Evolutionary conservation across 345 rosid species (phyloP), one percentile per base, ranked within the genome.

Genomic region (Ceriops decandra): DNA sequence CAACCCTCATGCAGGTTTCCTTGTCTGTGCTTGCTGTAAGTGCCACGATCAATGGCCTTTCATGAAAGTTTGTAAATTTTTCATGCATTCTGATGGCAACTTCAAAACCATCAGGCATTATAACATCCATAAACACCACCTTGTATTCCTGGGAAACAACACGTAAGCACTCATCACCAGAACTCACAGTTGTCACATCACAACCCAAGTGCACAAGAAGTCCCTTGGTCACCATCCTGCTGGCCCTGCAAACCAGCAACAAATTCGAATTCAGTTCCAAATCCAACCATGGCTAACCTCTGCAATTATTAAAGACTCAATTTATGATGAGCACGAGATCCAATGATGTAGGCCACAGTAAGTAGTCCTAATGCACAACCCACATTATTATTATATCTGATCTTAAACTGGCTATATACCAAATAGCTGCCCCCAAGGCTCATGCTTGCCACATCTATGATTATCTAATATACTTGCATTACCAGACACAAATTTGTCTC

Each of bases 191-290:
- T 15, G 77, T 84, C 69, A 92, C 97, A 30, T 95, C 95, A 72
- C 98, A 95, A 52, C 99, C 98, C 62, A 90, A 83, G 78, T 90
- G 98, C 72, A 81, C 68, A 51, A 95, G 90, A 67, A 95, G 97
- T 63, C 88, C 96, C 71, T 79, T 84, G 1, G 92, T 92, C 68
- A 83, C 98, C 73, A 85, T 85, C 85, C 97, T 82, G 88, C 99
- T 86, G 49, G 85, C 88, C 70, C 97, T 88, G 93, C 35, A 60
- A 49, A 53, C 21, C 63, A 69, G 20, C 58, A 64, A 57, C 52
- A 72, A 33, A 22, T 57, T 63, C 26, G 68, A 19, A 52, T 57
- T 62, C 22, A 17, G 27, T 61, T 66, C 13, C 31, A 52, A 9
- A 30, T 15, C 6, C 1, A 52, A 36, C 36, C 0, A n/a, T 46